phyloP scores from a whole-genome alignment of 495 filamentous ascomycete genomes.

The Penicillium subrubescens region DNA sequence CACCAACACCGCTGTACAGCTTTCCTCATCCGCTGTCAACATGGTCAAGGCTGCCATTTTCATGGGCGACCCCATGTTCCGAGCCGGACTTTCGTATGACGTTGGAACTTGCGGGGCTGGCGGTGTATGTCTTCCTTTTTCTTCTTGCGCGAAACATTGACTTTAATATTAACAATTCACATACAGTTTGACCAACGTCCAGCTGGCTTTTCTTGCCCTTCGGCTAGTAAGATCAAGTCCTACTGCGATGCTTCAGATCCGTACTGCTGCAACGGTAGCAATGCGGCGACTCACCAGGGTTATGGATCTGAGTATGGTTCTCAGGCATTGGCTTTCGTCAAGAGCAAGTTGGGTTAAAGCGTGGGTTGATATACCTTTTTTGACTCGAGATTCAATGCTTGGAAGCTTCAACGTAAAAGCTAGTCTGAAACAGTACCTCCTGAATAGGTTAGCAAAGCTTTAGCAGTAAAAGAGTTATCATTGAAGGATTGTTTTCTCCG shows the following conservation, averaged over 20 bases:
- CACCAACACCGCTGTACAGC: constrained; percentile 47
- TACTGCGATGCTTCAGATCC: constrained; percentile 66
- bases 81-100: constrained; percentile 56
- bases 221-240: constrained; percentile 55
- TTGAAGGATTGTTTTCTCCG: no score
- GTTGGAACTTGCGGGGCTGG: constrained; percentile 58
- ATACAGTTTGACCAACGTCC: constrained; percentile 58
- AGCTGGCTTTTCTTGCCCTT: constrained; percentile 56
- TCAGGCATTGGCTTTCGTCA: constrained; percentile 57
- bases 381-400: not conserved
- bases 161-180: not conserved
- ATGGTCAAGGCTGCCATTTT: constrained; percentile 64
- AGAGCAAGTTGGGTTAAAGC: constrained; percentile 40
- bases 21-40: constrained; percentile 46
- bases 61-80: constrained; percentile 62
- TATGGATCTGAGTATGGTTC: constrained; percentile 62
- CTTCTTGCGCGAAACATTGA: not conserved
- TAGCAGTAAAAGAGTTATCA: no score
- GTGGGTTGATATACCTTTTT: not conserved
- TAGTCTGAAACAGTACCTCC: not conserved
- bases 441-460: no score
- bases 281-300: constrained; percentile 57
- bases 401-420: not conserved
- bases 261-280: constrained; percentile 65
- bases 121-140: constrained; percentile 51